Evolutionary conservation across 306 rosid species (phyloP).

Genomic region (Dryas octopetala): DNA sequence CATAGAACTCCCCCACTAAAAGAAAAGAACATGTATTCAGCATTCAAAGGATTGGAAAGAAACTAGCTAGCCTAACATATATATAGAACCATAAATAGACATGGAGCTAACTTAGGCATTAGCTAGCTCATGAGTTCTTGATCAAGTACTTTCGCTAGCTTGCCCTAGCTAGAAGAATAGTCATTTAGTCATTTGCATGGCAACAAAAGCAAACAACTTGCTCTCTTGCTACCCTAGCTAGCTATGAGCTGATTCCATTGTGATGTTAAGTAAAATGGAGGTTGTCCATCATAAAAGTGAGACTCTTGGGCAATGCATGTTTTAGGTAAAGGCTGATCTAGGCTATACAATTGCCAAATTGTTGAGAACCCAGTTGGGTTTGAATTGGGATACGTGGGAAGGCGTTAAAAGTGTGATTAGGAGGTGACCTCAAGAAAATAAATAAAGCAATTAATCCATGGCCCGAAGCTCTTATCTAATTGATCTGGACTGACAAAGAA

Average conservation of each 20-base stretch:
- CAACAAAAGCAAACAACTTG: too few relatives aligned
- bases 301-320: neutral
- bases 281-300: neutral
- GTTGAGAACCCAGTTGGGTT: slow-evolving; percentile 8
- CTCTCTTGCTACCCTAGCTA: too few relatives aligned
- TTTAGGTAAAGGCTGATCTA: neutral
- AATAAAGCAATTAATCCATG: neutral
- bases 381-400: neutral
- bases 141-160: neutral
- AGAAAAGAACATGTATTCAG: neutral
- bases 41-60: neutral
- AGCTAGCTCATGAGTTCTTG: neutral
- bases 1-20: neutral
- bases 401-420: neutral
- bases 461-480: neutral
- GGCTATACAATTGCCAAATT: neutral
- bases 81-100: neutral
- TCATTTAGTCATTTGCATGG: too few relatives aligned
- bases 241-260: neutral
- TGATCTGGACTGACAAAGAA: neutral
- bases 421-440: neutral
- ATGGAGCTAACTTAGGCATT: neutral
- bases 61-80: neutral
- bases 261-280: neutral
- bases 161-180: too few relatives aligned